Conservation (phyloP, 1,284 basidiomycete genomes). For the Calocybe gambosa region DNA sequence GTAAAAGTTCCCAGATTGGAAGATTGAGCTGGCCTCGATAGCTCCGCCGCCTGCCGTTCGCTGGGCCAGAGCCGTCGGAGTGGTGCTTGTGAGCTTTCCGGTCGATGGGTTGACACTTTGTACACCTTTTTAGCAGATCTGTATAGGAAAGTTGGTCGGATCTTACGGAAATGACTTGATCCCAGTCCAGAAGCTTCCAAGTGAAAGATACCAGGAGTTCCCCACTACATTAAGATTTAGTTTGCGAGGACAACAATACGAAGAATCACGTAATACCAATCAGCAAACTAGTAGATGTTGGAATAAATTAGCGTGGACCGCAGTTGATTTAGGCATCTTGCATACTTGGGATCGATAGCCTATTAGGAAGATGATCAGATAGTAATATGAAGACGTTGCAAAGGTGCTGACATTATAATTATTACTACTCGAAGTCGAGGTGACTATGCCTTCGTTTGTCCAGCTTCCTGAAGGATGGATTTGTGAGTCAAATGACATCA, state of each 20-base stretch:
- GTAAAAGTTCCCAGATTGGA: conserved; percentile 39
- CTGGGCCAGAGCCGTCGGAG: conserved; percentile 38
- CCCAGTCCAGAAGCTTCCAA: conserved; percentile 51
- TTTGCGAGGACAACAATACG: background rate
- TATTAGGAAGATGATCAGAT: conserved; percentile 15
- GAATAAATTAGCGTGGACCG: background rate
- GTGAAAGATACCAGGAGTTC: conserved; percentile 37
- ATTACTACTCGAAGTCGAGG: conserved; percentile 33
- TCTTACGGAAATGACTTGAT: conserved; percentile 22
- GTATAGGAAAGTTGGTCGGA: conserved; percentile 1
- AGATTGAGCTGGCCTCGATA: conserved; percentile 44
- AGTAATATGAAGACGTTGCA: background rate
- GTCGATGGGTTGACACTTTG: conserved; percentile 32
- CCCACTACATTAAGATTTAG: conserved; percentile 21
- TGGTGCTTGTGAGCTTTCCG: conserved; percentile 33
- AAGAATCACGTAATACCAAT: conserved; percentile 5
- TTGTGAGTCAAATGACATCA: background rate
- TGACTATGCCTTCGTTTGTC: conserved; percentile 44
- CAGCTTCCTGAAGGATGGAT: conserved; percentile 29
- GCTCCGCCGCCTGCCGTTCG: conserved; percentile 37
- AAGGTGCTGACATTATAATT: conserved; percentile 43
- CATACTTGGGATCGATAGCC: conserved; percentile 55
- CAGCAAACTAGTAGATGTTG: conserved; percentile 19
- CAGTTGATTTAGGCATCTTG: conserved; percentile 1
- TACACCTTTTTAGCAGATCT: background rate